Conservation (phyloP, 2,329 filamentous ascomycete genomes). For the Fusarium sp. region DNA sequence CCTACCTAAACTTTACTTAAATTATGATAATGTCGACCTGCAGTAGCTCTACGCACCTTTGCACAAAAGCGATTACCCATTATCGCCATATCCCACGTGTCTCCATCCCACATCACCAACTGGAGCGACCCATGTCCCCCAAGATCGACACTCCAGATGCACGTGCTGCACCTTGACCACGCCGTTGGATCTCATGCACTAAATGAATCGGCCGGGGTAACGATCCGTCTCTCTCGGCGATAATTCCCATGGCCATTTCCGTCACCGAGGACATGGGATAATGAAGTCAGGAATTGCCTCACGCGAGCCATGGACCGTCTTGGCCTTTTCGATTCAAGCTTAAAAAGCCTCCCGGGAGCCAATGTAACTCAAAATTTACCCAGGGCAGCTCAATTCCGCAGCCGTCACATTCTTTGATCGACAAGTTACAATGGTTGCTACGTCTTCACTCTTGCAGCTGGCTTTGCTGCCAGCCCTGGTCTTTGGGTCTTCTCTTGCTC, state of each 20-base stretch:
- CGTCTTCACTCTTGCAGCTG: conserved; percentile 34
- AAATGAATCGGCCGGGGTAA: conserved; percentile 9
- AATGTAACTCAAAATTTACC: conserved; percentile 13
- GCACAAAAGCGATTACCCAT: not conserved
- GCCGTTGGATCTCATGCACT: conserved; percentile 38
- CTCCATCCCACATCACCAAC: not conserved
- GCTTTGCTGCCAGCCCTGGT: conserved; percentile 40
- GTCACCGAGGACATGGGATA: conserved; percentile 39
- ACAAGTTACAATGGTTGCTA: conserved; percentile 35
- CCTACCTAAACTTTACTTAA: too few relatives aligned
- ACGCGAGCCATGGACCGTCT: conserved; percentile 29
- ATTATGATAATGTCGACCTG: conserved; percentile 6
- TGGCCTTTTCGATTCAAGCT: conserved; percentile 28
- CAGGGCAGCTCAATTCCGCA: not conserved
- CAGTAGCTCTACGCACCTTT: conserved; percentile 8
- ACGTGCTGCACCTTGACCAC: conserved; percentile 35
- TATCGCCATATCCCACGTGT: conserved; percentile 36
- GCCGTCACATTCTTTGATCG: not conserved
- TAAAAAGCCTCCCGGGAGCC: conserved; percentile 27
- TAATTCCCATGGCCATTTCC: conserved; percentile 24
- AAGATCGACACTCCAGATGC: conserved; percentile 28
- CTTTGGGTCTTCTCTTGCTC: conserved; percentile 26
- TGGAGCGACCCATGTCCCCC: conserved; percentile 1
- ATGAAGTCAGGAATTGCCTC: conserved; percentile 7
- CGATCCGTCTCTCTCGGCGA: conserved; percentile 18